These are phyloP conservation scores for Arthroderma uncinatum DNA, from an alignment of 2,329 filamentous ascomycete genomes.

Conservation along the genomic window DNA sequence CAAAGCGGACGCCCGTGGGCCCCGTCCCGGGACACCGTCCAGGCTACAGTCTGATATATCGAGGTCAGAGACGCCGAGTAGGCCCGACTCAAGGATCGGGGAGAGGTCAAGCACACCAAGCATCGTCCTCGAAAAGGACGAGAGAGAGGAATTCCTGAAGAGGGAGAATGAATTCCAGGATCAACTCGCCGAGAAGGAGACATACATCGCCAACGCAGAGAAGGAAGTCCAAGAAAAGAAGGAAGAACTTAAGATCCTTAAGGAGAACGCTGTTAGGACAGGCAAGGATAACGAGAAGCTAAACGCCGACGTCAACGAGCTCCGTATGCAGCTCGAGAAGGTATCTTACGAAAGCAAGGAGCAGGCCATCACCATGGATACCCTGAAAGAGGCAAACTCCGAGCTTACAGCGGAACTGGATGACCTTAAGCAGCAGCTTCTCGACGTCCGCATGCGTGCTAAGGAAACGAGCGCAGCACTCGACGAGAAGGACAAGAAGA, in stretches of 20 bases:
- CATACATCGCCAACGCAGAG: constrained; percentile 65
- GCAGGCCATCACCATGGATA: constrained; percentile 93
- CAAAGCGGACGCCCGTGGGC: constrained; percentile 36
- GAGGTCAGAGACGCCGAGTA: constrained; percentile 49
- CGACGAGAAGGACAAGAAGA: constrained; percentile 97
- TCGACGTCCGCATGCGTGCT: constrained; percentile 92
- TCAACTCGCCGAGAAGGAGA: constrained; percentile 86
- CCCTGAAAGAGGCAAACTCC: constrained; percentile 85
- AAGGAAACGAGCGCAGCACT: constrained; percentile 82
- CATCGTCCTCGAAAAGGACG: constrained; percentile 83
- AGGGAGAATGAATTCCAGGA: constrained; percentile 96
- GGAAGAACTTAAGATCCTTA: constrained; percentile 73
- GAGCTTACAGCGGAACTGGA: constrained; percentile 88
- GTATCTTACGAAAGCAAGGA: constrained; percentile 94
- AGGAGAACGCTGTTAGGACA: constrained; percentile 71
- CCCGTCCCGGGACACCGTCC: constrained; percentile 33
- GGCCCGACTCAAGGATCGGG: constrained; percentile 56
- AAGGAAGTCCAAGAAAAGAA: constrained; percentile 70
- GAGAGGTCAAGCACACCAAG: constrained; percentile 82
- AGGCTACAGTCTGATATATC: constrained; percentile 32
- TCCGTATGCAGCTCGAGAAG: constrained; percentile 94
- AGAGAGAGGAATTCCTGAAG: constrained; percentile 87
- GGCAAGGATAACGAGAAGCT: constrained; percentile 86
- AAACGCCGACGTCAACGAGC: constrained; percentile 74
- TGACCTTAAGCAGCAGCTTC: constrained; percentile 87